Base-by-base conservation (phyloP, 2,329 filamentous ascomycete species). In the Colletotrichum sp. region DNA sequence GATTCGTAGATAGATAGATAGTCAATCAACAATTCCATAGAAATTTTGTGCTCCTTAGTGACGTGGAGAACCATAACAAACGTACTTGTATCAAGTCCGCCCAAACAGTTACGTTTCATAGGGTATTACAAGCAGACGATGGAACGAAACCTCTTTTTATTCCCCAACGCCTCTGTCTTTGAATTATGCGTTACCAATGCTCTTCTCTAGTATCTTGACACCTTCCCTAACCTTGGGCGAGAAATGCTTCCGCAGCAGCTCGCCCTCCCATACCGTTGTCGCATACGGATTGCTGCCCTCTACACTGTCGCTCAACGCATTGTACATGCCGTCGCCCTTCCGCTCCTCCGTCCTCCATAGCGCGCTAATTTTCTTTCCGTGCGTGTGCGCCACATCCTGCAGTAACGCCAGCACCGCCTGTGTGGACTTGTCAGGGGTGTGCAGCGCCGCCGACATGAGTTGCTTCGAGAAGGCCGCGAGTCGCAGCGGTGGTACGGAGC, bases 271-370 rank as follows among this genome's bases (percentile, higher is more conserved):
- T 1, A 97, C 90, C 0, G 95, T 98, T 6, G 93, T 92, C 1
- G 96, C 94, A 84, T 97, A 98, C 1, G 96, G 96, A 85, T 98
- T 98, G 79, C 94, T 96, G 9, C 91, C 93, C 84, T 98, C 96
- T 5, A 97, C 91, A 78, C 93, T 94, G 32, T 90, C 89, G 60
- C 92, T 92, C 58, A 93, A 84, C 1, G 95, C 89, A 84, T 96
- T 94, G 81, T 95, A 98, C 1, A 93, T 91, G 4, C 97, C 97
- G 82, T 98, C 96, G 8, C 96, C 96, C 83, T 95, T 94, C 66
- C 96, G 90, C 87, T 98, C 97, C 83, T 98, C 96, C 1, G 96
- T 98, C 80, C 97, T 93, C 96, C 97, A 99, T 76, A 99, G 85
- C n/a, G 93, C 92, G 48, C 91, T 91, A 58, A 98, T 91, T 85